Base-by-base conservation (phyloP, 2,329 filamentous ascomycete genomes). In the Aureobasidium sp. region DNA sequence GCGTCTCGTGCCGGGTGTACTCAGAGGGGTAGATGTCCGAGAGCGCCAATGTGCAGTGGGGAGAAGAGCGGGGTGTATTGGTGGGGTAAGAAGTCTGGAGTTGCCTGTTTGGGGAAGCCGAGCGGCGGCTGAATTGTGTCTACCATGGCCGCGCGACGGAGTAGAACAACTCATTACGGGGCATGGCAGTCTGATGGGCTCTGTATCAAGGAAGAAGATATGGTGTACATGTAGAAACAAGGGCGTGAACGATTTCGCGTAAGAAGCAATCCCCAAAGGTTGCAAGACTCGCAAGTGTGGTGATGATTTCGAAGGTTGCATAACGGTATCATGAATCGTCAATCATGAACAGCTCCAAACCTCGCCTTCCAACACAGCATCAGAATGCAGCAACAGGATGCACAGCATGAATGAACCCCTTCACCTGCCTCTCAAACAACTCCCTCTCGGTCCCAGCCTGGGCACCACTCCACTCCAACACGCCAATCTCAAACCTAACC, bases 401-500 rank as follows among this genome's bases (percentile, higher is more conserved):
- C 2, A 19, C n/a, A 10, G 25, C 33, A 29, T 19, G 13, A 9
- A 60, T 51, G n/a, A 35, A 25, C 1, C 21, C 15, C 23, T 27
- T 49, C 2, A 50, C 21, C 31, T 27, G n/a, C 23, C 4, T 23
- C 50, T 53, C 46, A 21, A 46, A 54, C 19, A 4, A 10, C 1
- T 35, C 47, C 40, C 23, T 49, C 2, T 53, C 38, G 3, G 13
- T 19, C 15, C n/a, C n/a, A 38, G 40, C 53, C 29, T 57, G 53
- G 1, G 53, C 53, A 57, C 42, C 42, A 21, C 53, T 57, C 54
- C 54, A 57, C 19, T 46, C 37, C 23, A 46, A 15, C 4, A 67
- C 65, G 5, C 69, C 69, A 43, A 71, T 61, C 19, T 62, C 51
- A 23, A 72, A 67, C 7, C 35, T 62, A 29, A 70, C 60, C 17